Evolutionary conservation across 2,329 filamentous ascomycete species (phyloP).

Genomic region (Paraphoma sp.): DNA sequence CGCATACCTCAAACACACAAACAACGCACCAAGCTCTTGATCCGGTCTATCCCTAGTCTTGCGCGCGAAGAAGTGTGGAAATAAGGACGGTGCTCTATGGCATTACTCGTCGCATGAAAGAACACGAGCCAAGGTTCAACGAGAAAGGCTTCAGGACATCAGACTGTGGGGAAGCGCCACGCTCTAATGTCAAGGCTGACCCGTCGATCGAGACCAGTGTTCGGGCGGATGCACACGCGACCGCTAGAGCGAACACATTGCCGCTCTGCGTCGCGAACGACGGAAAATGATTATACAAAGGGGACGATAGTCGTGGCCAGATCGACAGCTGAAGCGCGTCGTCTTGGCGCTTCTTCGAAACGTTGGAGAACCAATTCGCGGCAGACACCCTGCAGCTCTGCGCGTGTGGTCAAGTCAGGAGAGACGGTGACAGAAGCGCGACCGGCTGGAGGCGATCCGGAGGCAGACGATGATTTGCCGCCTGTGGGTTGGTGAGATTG

Average conservation of each 20-base stretch:
- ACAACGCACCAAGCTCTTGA: conserved; percentile 50
- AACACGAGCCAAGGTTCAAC: conserved; percentile 37
- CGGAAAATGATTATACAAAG: conserved; percentile 29
- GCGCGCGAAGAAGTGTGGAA: conserved; percentile 43
- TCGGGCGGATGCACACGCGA: conserved; percentile 34
- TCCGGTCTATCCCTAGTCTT: conserved; percentile 53
- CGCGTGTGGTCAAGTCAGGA: conserved; percentile 31
- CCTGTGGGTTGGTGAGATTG: conserved; percentile 29
- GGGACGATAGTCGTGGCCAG: conserved; percentile 29
- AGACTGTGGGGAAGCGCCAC: conserved; percentile 49
- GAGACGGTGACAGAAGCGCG: conserved; percentile 25
- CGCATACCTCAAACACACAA: conserved; percentile 45
- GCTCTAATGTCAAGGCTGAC: conserved; percentile 40
- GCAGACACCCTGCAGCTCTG: conserved; percentile 33
- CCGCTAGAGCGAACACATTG: conserved; percentile 46
- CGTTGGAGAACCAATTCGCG: conserved; percentile 32
- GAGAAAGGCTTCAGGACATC: conserved; percentile 36
- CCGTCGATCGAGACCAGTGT: conserved; percentile 37
- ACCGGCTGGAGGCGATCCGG: conserved; percentile 30
- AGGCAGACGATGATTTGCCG: conserved; percentile 22
- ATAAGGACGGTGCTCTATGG: conserved; percentile 43
- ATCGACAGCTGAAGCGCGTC: conserved; percentile 28
- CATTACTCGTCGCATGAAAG: conserved; percentile 46
- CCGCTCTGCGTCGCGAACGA: conserved; percentile 43
- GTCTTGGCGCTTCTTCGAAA: conserved; percentile 45